Evolutionary conservation across 1,139 yeast species (phyloP).

Genomic region (Candida gigantensis): DNA sequence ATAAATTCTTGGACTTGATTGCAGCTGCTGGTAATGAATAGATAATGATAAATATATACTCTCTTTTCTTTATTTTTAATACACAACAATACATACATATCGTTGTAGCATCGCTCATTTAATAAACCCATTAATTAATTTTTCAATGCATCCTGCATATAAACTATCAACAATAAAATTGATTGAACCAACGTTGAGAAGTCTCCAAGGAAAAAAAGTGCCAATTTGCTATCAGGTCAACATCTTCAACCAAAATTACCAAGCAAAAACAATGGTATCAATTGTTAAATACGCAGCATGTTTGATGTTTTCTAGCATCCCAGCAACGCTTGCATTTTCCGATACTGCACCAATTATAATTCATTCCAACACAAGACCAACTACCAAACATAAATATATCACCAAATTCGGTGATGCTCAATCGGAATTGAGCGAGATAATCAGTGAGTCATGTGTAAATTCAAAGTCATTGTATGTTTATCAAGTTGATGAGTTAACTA

Average conservation of each 20-base stretch:
- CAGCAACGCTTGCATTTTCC: constrained; percentile 27
- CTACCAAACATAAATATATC: background rate
- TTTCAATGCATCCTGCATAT: constrained; percentile 1
- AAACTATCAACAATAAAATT: background rate
- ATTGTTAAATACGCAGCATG: background rate
- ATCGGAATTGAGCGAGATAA: constrained; percentile 16
- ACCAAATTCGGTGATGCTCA: constrained; percentile 2
- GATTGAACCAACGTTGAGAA: background rate
- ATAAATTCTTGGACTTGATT: constrained; percentile 84
- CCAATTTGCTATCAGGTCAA: no score
- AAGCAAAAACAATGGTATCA: constrained; percentile 4
- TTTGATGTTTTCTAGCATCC: background rate
- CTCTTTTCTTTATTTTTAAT: no score
- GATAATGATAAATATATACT: background rate
- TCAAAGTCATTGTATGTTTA: constrained; percentile 20
- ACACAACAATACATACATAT: background rate
- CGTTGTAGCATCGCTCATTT: no score
- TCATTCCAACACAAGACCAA: constrained; percentile 3
- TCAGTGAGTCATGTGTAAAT: constrained; percentile 20
- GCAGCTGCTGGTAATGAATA: constrained; percentile 65
- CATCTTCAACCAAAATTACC: no score
- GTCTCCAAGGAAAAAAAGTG: background rate
- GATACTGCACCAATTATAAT: constrained; percentile 34
- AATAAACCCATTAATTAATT: no score
- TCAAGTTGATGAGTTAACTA: constrained; percentile 23